A percentile compares a stretch with the other conserved stretches of the same genome.
Evolutionary conservation across 129 eudicot genomes (phyloP).

Genomic region (Cynara cardunculus): DNA sequence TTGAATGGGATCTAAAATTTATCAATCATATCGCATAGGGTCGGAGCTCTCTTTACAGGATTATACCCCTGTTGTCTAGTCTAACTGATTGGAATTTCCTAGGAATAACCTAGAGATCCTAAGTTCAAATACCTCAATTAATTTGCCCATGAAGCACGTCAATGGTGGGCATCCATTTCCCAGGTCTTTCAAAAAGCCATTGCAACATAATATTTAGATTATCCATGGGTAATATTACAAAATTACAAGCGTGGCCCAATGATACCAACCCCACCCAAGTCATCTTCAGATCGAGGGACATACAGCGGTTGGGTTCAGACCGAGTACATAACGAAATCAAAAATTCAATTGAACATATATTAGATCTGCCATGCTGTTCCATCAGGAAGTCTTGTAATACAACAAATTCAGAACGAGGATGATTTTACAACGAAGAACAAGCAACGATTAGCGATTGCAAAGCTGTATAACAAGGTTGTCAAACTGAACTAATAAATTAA

Average conservation of each 20-base stretch:
- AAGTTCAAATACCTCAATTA: background rate
- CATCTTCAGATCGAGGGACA: background rate
- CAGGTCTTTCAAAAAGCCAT: background rate
- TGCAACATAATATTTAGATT: background rate
- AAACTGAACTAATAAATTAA: conserved; percentile 4
- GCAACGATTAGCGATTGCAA: background rate
- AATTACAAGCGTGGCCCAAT: background rate
- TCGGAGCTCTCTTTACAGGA: background rate
- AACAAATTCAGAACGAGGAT: background rate
- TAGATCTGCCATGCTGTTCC: conserved; percentile 18
- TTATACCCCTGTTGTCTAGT: background rate
- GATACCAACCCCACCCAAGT: background rate
- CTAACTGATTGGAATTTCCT: background rate
- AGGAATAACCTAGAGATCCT: background rate
- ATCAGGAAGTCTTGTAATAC: background rate
- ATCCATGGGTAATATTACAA: background rate
- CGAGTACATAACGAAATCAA: background rate
- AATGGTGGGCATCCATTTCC: conserved; percentile 3
- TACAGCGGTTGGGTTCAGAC: conserved; percentile 2
- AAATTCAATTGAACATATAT: background rate
- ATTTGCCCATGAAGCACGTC: background rate
- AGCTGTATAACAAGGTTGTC: background rate
- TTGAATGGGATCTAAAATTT: background rate
- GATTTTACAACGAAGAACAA: background rate
- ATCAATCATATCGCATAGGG: background rate